Evolutionary conservation across 2,329 filamentous ascomycete genomes (phyloP), one percentile per base, ranked within the genome.

Genomic region (Botryotinia convoluta): DNA sequence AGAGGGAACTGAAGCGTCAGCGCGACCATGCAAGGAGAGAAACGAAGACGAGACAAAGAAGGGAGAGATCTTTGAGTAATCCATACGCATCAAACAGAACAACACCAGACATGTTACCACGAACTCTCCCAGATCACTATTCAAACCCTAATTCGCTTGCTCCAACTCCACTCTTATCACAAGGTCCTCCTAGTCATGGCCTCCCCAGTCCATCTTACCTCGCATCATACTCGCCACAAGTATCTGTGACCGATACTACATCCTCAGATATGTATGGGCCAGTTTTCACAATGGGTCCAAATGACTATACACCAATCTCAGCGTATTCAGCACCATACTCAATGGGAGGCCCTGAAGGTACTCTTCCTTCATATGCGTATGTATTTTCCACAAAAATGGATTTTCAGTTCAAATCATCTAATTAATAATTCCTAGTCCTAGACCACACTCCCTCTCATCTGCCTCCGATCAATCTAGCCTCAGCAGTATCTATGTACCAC

Each of bases 1-100:
- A 90, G 80, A 86, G 89, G 75, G 88, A 90, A 78, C 80, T 90
- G 60, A 90, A 89, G 82, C 85, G 88, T 74, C 88, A 91, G 77
- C 85, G 86, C 74, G 88, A 90, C 76, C 87, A 87, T 77, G 86
- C 84, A 62, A 86, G 89, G 73, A 84, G 89, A 76, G 87, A 89
- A 76, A 86, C 86, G 10, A 91, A 90, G 54, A 80, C 87, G 26
- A 85, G 88, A 74, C 83, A 86, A 67, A 85, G 86, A 75, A 85
- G 88, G 71, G 84, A 81, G 39, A 75, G 80, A 60, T 81, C 80
- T 35, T 72, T 74, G 39, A 82, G 80, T 73, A 81, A 79, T 59
- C 78, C 78, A 72, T 81, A 81, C 70, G 75, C 78, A 69, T 70
- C 76, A 39, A 78, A 80, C 39, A 74, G 76, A 57, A 75, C 74